Base-by-base conservation (phyloP, 805 yeast genomes). In the Wickerhamiella cacticola region DNA sequence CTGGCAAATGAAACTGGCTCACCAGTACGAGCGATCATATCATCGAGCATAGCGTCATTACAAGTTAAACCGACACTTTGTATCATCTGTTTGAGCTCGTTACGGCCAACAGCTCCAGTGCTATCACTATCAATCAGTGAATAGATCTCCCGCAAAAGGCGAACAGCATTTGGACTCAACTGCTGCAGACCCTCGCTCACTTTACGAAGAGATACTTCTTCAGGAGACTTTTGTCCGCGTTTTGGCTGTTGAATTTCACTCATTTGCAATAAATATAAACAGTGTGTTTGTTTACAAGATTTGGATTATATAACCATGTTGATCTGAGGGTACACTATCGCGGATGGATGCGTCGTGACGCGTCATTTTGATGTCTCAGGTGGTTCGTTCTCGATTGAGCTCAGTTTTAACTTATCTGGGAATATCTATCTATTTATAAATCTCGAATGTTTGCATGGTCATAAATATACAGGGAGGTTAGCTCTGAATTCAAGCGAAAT, bases 101-200 rank as follows among this genome's bases (percentile, higher is more conserved):
- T 47, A n/a, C 52, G 46, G n/a, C 56, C 40, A 1, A 57, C 57
- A 12, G 53, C 36, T 15, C 61, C 61, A 8, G 53, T 24, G 16
- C 57, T 55, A 31, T 55, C 59, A 29, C 53, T 52, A 48, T 57
- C 61, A 15, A 57, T 50, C 47, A 56, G 47, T 19, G 50, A 46
- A 42, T 54, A 57, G 36, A 57, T 49, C 45, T 57, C 61, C 22
- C 60, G 55, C 5, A 57, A 54, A 13, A 56, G 52, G 9, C 54
- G 48, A 50, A 55, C 55, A 9, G 58, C 56, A 2, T 51, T 48
- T 7, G 55, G 61, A 12, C 53, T 51, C 26, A 57, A 50, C 48
- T 55, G 59, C 47, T 50, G 53, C 26, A 56, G 53, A 1, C 56
- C 54, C 10, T 54, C 59, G 46, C 57, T 53, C 13, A 55, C 59